Evolutionary conservation across 2,329 filamentous ascomycete genomes (phyloP).

Genomic region (Westerdykella ornata): DNA sequence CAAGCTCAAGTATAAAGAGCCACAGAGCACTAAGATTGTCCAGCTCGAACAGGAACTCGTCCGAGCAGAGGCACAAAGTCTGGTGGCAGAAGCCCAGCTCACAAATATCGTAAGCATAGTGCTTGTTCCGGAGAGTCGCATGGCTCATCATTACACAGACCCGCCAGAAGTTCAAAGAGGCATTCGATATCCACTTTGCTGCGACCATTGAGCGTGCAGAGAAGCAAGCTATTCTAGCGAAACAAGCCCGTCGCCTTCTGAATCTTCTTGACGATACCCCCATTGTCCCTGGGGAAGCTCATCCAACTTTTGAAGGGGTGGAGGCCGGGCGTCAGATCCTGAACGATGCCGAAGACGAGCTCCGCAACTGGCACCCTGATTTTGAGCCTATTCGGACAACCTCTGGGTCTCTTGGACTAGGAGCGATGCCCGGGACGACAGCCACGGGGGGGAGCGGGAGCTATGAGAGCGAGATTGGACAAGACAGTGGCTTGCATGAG

Average conservation of each 20-base stretch:
- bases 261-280: conserved; percentile 84
- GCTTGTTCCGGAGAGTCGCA: not conserved
- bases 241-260: conserved; percentile 78
- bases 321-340: conserved; percentile 74
- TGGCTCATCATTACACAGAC: conserved; percentile 53
- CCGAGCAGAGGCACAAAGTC: conserved; percentile 86
- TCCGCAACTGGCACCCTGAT: conserved; percentile 63
- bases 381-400: conserved; percentile 50
- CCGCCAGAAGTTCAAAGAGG: conserved; percentile 91
- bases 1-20: conserved; percentile 86
- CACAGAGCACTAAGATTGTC: conserved; percentile 70
- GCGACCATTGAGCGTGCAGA: conserved; percentile 93
- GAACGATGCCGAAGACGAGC: conserved; percentile 85
- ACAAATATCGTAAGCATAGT: conserved; percentile 71
- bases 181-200: conserved; percentile 80
- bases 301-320: conserved; percentile 59
- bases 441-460: not conserved
- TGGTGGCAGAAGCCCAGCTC: conserved; percentile 93
- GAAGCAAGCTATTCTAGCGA: conserved; percentile 91
- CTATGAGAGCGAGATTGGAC: conserved; percentile 11
- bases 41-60: conserved; percentile 94
- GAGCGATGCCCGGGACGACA: conserved; percentile 38
- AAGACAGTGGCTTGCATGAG: conserved; percentile 9
- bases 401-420: conserved; percentile 45
- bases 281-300: conserved; percentile 75